Base-by-base conservation (phyloP, 331 rosid genomes). In the Pyracantha coccinea region DNA sequence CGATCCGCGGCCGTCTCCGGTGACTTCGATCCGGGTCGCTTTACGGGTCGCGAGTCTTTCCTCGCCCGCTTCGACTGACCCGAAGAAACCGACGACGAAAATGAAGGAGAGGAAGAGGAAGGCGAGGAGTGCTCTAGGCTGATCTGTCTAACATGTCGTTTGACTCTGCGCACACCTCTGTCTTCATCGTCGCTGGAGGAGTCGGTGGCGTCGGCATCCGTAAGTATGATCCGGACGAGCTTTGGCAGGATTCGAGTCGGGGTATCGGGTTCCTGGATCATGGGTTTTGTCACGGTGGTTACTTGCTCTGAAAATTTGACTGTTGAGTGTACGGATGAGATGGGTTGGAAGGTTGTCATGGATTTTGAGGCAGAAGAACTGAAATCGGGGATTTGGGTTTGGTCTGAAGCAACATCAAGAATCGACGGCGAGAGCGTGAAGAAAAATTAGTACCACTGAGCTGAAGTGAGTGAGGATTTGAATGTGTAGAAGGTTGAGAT, bases 131-230 rank as follows among this genome's bases (percentile, higher is more conserved):
- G 76, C 25, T 84, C 68, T 52, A 91, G 76, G 52, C 19, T 77
- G 88, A 83, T 64, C 77, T 81, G 78, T 2, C 80, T 82, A 38
- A 88, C 77, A 44, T 87, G 80, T 61, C 79, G 85, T 52, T 80
- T 87, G 29, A 85, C 79, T 74, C 70, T 81, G 19, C 69, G 77
- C 3, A 60, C 81, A 38, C 17, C 5, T 4, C 14, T 20, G 21
- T 14, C 54, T 4, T 80, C 88, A 4, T 89, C 93, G 50, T 88
- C 89, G 65, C 86, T 74, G 78, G 91, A 90, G 32, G 96, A 88
- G 47, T 92, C 96, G 4, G 97, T 92, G 50, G 97, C 97, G 31
- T 92, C 88, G 33, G 84, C 85, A 81, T 92, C 97, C 20, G 94
- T 80, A 75, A 79, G 71, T 28, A 88, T 92, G 86, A 92, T 82